Conservation (phyloP, 2,329 filamentous ascomycete species). For the Neocucurbitaria cava region DNA sequence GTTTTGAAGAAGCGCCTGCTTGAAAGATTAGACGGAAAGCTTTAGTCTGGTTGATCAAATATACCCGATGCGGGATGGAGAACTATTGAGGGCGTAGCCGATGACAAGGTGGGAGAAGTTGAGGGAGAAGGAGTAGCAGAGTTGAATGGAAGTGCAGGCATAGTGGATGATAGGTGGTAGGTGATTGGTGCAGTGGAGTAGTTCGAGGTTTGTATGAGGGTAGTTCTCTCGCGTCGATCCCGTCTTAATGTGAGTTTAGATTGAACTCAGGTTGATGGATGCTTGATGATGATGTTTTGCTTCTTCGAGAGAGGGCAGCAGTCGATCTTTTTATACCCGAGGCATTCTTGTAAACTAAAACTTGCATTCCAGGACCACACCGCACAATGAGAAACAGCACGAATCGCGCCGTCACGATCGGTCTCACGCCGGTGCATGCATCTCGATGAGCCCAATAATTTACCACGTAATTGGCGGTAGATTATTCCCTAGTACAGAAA, state of each 20-base stretch:
- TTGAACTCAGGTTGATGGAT: slow-evolving; percentile 29
- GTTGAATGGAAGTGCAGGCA: slow-evolving; percentile 49
- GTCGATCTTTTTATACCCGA: slow-evolving; percentile 39
- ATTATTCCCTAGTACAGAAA: slow-evolving; percentile 30
- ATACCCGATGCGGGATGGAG: slow-evolving; percentile 50
- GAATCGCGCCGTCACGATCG: slow-evolving; percentile 36
- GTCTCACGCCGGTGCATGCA: slow-evolving; percentile 40
- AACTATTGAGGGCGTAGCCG: slow-evolving; percentile 48
- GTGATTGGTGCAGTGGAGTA: slow-evolving; percentile 15
- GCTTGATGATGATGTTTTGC: slow-evolving; percentile 34
- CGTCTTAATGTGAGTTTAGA: slow-evolving; percentile 27
- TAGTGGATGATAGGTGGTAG: slow-evolving; percentile 29
- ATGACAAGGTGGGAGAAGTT: slow-evolving; percentile 41
- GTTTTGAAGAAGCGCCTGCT: slow-evolving; percentile 42
- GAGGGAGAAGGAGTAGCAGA: slow-evolving; percentile 43
- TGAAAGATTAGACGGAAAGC: slow-evolving; percentile 44
- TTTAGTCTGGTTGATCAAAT: slow-evolving; percentile 47
- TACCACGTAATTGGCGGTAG: slow-evolving; percentile 35
- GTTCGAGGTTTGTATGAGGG: slow-evolving; percentile 35
- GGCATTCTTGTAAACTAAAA: slow-evolving; percentile 19
- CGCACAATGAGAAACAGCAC: slow-evolving; percentile 40
- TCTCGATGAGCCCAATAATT: slow-evolving; percentile 40
- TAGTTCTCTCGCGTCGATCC: slow-evolving; percentile 43
- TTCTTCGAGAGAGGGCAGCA: slow-evolving; percentile 33
- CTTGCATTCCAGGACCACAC: slow-evolving; percentile 34